Conservation (phyloP, 1,284 basidiomycete species). For the Quambalaria eucalypti region DNA sequence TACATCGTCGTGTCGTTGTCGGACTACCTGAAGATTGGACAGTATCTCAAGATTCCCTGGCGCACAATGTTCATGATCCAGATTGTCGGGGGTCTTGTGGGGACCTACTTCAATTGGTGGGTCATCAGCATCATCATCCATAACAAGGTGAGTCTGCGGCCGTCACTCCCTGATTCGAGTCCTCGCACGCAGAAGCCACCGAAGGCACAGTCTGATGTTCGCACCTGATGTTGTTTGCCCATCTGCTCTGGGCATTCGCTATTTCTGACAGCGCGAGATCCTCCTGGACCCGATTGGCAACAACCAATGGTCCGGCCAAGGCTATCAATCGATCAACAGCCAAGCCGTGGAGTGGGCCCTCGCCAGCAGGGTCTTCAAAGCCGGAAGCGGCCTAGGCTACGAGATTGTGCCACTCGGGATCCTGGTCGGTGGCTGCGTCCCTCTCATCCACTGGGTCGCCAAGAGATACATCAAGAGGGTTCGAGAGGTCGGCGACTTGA, state of each 20-base stretch:
- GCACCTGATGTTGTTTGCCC: no score
- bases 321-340: not conserved
- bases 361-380: constrained; percentile 11
- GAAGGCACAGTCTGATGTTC: no score
- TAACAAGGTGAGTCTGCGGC: no score
- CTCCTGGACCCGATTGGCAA: constrained; percentile 20
- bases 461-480: not conserved
- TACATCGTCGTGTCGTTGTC: constrained; percentile 12
- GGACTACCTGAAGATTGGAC: constrained; percentile 13
- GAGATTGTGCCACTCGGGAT: constrained; percentile 19
- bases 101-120: constrained; percentile 20
- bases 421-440: constrained; percentile 11
- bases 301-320: constrained; percentile 19
- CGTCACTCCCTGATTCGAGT: no score
- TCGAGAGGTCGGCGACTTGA: not conserved
- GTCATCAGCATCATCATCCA: constrained; percentile 16
- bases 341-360: constrained; percentile 24
- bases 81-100: constrained; percentile 18
- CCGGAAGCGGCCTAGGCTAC: constrained; percentile 8
- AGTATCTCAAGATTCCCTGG: constrained; percentile 18
- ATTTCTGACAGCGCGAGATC: constrained; percentile 17
- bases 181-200: no score
- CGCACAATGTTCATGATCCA: constrained; percentile 20
- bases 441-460: constrained; percentile 11
- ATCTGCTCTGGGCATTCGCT: no score